Evolutionary conservation across 768 basidiomycete species (phyloP).

Genomic region (Gyrodon lividus): DNA sequence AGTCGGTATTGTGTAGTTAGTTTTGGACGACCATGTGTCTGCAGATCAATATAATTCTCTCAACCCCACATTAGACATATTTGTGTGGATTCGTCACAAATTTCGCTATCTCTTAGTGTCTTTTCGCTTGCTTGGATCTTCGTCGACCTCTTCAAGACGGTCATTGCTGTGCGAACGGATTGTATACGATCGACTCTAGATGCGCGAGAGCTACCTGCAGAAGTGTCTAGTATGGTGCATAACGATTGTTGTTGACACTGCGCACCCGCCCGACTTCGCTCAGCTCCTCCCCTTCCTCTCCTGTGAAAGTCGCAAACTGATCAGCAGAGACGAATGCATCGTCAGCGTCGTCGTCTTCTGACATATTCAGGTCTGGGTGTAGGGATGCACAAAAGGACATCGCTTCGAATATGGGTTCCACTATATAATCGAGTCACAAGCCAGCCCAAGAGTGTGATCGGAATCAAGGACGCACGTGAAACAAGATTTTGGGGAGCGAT

Average conservation of each 20-base stretch:
- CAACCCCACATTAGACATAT: background rate
- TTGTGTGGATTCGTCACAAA: background rate
- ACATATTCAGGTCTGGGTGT: constrained; percentile 63
- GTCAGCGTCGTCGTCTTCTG: constrained; percentile 48
- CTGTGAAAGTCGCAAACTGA: constrained; percentile 50
- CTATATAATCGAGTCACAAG: constrained; percentile 37
- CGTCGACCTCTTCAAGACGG: constrained; percentile 11
- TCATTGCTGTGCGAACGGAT: constrained; percentile 38
- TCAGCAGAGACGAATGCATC: constrained; percentile 55
- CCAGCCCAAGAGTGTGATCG: background rate
- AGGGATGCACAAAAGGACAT: constrained; percentile 82
- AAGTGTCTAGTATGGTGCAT: constrained; percentile 76
- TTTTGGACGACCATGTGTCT: no score
- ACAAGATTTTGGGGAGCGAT: constrained; percentile 62
- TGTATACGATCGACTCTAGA: constrained; percentile 77
- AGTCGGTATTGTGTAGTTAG: background rate
- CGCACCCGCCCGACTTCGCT: constrained; percentile 92
- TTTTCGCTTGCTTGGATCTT: constrained; percentile 13
- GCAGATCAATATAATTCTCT: background rate
- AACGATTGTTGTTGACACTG: constrained; percentile 76
- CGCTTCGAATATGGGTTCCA: constrained; percentile 84
- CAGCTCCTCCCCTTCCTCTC: constrained; percentile 65
- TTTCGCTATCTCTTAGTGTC: constrained; percentile 10
- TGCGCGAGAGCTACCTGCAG: constrained; percentile 76
- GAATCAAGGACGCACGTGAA: constrained; percentile 51